phyloP scores from a whole-genome alignment of 2,329 filamentous ascomycete species.

The Camillea tinctor region DNA sequence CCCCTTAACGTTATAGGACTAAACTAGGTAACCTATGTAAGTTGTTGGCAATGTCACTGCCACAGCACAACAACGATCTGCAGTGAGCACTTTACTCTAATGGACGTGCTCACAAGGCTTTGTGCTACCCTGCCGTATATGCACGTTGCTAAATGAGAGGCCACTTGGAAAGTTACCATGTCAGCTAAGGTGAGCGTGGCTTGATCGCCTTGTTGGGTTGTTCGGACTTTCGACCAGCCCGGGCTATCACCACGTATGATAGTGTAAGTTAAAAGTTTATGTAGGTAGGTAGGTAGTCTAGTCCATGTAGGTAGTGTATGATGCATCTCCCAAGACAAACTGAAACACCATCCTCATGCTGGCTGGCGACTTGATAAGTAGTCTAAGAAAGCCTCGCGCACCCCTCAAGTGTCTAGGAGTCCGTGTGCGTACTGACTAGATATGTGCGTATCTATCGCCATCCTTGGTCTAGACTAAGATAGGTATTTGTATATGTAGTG shows the following conservation, averaged over 20 bases:
- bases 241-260: not conserved
- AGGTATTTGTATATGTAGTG: too few relatives aligned
- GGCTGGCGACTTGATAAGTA: not conserved
- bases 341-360: not conserved
- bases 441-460: too few relatives aligned
- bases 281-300: not conserved
- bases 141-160: not conserved
- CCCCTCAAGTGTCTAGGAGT: too few relatives aligned
- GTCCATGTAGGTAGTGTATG: not conserved
- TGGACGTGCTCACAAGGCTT: not conserved
- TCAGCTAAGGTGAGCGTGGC: not conserved
- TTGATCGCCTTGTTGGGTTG: not conserved
- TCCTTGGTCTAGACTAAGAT: too few relatives aligned
- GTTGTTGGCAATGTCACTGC: slow-evolving; percentile 12
- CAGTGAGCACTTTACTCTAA: slow-evolving; percentile 22
- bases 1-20: not conserved
- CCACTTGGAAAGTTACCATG: not conserved
- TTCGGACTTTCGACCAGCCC: not conserved
- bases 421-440: too few relatives aligned
- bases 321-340: not conserved
- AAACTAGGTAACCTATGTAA: not conserved
- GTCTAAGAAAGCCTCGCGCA: not conserved
- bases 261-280: too few relatives aligned
- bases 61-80: slow-evolving; percentile 10
- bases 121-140: not conserved